These are phyloP conservation scores for Microthyrium microscopicum DNA, from an alignment of 2,329 filamentous ascomycete species.

Conservation along the genomic window DNA sequence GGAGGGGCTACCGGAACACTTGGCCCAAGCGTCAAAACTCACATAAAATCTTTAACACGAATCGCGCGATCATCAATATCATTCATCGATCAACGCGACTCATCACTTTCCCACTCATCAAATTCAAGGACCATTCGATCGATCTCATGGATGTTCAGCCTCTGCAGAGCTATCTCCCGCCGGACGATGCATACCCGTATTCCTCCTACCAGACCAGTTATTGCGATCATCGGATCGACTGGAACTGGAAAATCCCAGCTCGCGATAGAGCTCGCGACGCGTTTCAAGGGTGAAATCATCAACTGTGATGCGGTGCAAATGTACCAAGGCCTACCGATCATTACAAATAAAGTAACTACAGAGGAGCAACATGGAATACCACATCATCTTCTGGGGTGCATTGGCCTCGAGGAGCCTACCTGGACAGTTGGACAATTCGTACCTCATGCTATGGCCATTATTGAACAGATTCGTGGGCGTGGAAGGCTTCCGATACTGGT, in stretches of 20 bases:
- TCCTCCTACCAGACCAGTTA: too few species aligned
- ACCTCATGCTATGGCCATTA: constrained; percentile 47
- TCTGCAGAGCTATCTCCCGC: too few species aligned
- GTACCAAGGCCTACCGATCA: constrained; percentile 78
- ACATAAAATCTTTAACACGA: too few species aligned
- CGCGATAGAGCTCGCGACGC: constrained; percentile 69
- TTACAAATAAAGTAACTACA: constrained; percentile 78
- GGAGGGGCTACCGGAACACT: too few species aligned
- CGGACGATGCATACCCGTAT: too few species aligned
- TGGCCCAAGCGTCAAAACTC: too few species aligned
- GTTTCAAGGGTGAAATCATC: constrained; percentile 82
- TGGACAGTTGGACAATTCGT: constrained; percentile 76
- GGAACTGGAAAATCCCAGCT: constrained; percentile 90
- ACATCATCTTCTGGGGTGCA: constrained; percentile 73
- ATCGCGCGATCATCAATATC: too few species aligned
- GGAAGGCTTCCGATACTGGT: constrained; percentile 80
- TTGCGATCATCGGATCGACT: constrained; percentile 76
- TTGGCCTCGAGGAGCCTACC: constrained; percentile 57
- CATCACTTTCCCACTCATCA: too few species aligned
- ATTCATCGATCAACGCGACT: too few species aligned
- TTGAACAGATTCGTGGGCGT: constrained; percentile 60
- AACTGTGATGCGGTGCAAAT: constrained; percentile 98
- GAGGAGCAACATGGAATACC: constrained; percentile 64
- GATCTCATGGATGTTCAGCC: too few species aligned
- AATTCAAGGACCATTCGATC: too few species aligned